Evolutionary conservation across 805 yeast species (phyloP), one percentile per base, ranked within the genome.

Genomic region (Cyberlindnera sargentensis): DNA sequence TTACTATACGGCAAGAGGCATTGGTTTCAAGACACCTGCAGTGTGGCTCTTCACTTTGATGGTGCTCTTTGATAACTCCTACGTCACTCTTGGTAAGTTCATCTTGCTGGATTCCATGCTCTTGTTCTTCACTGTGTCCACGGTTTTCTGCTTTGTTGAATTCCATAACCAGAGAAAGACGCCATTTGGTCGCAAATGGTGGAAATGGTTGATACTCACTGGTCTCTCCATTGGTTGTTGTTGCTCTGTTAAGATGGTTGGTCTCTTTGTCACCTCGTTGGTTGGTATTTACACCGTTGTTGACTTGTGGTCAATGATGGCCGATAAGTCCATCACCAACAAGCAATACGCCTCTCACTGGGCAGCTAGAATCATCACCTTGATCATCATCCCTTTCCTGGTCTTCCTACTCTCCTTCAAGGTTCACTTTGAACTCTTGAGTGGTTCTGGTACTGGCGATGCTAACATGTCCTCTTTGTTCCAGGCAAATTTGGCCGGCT

Each of bases 191-290:
- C 70, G 80, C 57, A 75, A 78, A 58, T 91, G 99, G 97, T 93
- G 95, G 95, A 80, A 79, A 61, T 91, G 97, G 96, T 66, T 93
- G 41, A 54, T 83, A 25, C 66, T 84, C 46, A 84, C 95, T 7
- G 99, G 99, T 51, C 67, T 88, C 41, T 71, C 79, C 37, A 79
- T 93, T 56, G 98, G 99, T 35, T 85, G 93, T 63, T 84, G 90
- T 20, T 83, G 91, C 60, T 84, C 95, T 28, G 95, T 89, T 45
- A 93, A 93, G 67, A 88, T 90, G 96, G 98, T 93, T 46, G 99
- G 99, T 56, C 73, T 91, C 44, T 87, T 93, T 57, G 86, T 87
- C 47, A 91, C 95, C 45, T 64, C 88, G 15, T 68, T 89, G 49
- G 89, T 93, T 44, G 99, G 99, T 39, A 75, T 88, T 49, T 87